Conservation (phyloP, 768 basidiomycete species). For the Russula ochroleuca region DNA sequence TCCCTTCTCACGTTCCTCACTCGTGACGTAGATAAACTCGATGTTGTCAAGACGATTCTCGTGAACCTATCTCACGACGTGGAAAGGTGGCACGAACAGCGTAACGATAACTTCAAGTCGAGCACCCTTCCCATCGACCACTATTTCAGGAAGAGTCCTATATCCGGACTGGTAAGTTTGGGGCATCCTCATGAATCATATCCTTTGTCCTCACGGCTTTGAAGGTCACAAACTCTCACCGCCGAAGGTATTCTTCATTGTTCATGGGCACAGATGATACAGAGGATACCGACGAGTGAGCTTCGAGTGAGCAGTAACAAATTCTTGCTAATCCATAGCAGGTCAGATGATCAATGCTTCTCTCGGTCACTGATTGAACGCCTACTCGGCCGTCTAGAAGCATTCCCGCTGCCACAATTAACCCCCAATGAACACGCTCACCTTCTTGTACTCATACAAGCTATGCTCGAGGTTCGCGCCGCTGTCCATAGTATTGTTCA, state of each 20-base stretch:
- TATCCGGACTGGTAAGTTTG: conserved; percentile 28
- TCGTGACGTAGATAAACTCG: conserved; percentile 61
- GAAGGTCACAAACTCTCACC: conserved; percentile 23
- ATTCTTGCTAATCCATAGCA: conserved; percentile 16
- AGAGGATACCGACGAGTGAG: conserved; percentile 46
- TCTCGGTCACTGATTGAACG: conserved; percentile 54
- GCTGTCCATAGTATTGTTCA: conserved; percentile 7
- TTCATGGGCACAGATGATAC: conserved; percentile 46
- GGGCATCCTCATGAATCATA: not conserved
- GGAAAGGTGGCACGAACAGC: conserved; percentile 33
- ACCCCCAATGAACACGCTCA: conserved; percentile 79
- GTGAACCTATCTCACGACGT: conserved; percentile 54
- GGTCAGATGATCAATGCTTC: conserved; percentile 54
- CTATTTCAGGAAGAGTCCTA: conserved; percentile 44
- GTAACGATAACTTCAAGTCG: conserved; percentile 36
- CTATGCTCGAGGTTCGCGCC: conserved; percentile 72
- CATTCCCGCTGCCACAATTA: conserved; percentile 60
- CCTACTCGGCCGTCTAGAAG: conserved; percentile 63
- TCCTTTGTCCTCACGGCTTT: not conserved
- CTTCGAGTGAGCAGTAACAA: conserved; percentile 1
- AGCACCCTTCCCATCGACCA: conserved; percentile 53
- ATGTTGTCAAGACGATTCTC: conserved; percentile 79
- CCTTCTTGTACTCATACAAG: conserved; percentile 78
- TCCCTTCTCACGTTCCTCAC: not conserved
- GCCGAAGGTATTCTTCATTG: conserved; percentile 48